phyloP scores from a whole-genome alignment of 106 monocot genomes.

The Dendrobium nobile region DNA sequence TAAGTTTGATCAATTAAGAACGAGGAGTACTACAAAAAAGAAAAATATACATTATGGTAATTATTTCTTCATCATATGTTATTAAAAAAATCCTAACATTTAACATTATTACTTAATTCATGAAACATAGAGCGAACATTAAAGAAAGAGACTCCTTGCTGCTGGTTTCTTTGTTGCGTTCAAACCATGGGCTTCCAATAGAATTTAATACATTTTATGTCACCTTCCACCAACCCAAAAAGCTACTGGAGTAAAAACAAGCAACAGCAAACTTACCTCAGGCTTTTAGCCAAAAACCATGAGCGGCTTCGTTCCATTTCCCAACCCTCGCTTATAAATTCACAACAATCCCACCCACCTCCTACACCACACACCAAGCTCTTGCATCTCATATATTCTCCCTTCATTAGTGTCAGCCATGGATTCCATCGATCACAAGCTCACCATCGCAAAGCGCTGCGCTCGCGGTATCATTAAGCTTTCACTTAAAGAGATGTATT shows the following conservation, averaged over 20 bases:
- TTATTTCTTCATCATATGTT: too few species aligned
- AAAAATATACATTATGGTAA: too few species aligned
- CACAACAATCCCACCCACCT: background rate
- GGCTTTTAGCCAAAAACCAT: constrained; percentile 1
- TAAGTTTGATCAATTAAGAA: too few species aligned
- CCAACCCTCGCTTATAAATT: background rate
- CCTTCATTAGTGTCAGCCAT: background rate
- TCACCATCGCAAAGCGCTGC: constrained; percentile 39
- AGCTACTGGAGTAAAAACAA: background rate
- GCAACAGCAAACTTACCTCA: background rate
- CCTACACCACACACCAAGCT: background rate
- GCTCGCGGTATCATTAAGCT: constrained; percentile 25
- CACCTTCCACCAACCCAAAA: background rate
- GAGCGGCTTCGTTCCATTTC: background rate
- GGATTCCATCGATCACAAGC: constrained; percentile 26
- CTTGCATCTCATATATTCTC: background rate
- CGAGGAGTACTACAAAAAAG: too few species aligned
- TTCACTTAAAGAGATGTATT: too few species aligned
- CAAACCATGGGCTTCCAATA: background rate
- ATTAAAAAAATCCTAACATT: too few species aligned
- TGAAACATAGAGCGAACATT: too few species aligned
- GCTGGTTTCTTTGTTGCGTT: background rate
- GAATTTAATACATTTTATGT: background rate
- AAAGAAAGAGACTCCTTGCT: background rate
- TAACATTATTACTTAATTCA: too few species aligned